Conservation (phyloP, 1,284 basidiomycete species). For the Pisolithus thermaeus region DNA sequence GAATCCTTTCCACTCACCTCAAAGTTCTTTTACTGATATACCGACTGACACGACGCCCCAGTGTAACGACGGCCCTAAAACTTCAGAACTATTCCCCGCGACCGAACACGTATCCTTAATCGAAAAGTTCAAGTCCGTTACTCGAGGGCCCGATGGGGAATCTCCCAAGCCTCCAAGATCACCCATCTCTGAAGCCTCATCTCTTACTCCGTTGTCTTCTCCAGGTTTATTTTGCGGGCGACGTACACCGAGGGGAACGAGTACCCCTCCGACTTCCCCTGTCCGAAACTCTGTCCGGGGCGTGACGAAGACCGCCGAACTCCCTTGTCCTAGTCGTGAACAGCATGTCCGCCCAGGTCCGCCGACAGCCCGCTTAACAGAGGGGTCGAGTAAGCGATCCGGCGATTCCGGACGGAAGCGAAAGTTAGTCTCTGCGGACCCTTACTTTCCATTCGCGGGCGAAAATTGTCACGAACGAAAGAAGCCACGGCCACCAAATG, state of each 20-base stretch:
- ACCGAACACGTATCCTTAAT: slow-evolving; percentile 21
- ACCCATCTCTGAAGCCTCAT: slow-evolving; percentile 21
- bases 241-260: slow-evolving; percentile 1
- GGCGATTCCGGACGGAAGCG: slow-evolving; percentile 14
- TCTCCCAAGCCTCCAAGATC: slow-evolving; percentile 13
- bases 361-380: slow-evolving; percentile 2
- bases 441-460: slow-evolving; percentile 1
- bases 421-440: slow-evolving; percentile 8
- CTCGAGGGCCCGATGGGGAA: slow-evolving; percentile 8
- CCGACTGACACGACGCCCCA: too few relatives aligned
- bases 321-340: not conserved
- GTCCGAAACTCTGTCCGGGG: not conserved
- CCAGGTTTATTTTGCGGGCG: slow-evolving; percentile 6
- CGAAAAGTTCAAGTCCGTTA: slow-evolving; percentile 25
- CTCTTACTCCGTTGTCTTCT: slow-evolving; percentile 28
- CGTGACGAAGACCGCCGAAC: not conserved
- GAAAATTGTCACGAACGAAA: slow-evolving; percentile 8
- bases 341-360: not conserved
- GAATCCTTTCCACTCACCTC: not conserved
- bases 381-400: slow-evolving; percentile 13
- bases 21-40: not conserved
- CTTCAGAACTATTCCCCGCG: not conserved
- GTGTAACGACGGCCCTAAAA: slow-evolving; percentile 2
- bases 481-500: slow-evolving; percentile 4
- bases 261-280: slow-evolving; percentile 20